phyloP scores from a whole-genome alignment of 2,329 filamentous ascomycete species.

The Calonectria multiphialidica region DNA sequence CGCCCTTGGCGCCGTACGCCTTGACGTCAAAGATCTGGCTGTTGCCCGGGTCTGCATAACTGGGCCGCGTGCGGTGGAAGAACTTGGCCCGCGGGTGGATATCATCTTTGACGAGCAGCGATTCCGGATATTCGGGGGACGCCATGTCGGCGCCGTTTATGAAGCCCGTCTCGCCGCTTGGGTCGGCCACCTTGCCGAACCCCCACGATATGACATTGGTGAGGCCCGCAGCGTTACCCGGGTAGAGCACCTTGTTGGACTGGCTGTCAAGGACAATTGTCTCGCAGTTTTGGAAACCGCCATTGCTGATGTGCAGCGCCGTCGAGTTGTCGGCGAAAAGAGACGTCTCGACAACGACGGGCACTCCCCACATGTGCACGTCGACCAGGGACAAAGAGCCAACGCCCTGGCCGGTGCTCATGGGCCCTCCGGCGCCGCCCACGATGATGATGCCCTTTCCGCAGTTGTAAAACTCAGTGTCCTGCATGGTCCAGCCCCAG shows the following conservation, averaged over 20 bases:
- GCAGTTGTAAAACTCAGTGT: constrained; percentile 79
- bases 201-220: not conserved
- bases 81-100: constrained; percentile 23
- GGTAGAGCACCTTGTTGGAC: not conserved
- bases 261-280: not conserved
- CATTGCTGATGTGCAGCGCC: not conserved
- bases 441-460: constrained; percentile 83
- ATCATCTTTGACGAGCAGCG: not conserved
- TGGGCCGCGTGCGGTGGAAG: constrained; percentile 24
- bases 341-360: constrained; percentile 80
- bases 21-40: constrained; percentile 29
- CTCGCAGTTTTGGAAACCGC: not conserved
- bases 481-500: constrained; percentile 88
- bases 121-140: constrained; percentile 12
- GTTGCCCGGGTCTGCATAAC: constrained; percentile 19
- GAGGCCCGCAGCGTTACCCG: not conserved
- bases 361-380: constrained; percentile 80
- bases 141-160: constrained; percentile 19
- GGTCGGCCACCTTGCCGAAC: not conserved
- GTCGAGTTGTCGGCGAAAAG: constrained; percentile 61
- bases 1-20: constrained; percentile 68
- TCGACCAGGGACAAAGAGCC: constrained; percentile 85
- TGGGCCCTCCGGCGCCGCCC: constrained; percentile 58
- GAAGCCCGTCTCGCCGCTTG: constrained; percentile 10
- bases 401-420: constrained; percentile 74